Evolutionary conservation across 805 yeast species (phyloP), one percentile per base, ranked within the genome.

Genomic region (Priceomyces castillae): DNA sequence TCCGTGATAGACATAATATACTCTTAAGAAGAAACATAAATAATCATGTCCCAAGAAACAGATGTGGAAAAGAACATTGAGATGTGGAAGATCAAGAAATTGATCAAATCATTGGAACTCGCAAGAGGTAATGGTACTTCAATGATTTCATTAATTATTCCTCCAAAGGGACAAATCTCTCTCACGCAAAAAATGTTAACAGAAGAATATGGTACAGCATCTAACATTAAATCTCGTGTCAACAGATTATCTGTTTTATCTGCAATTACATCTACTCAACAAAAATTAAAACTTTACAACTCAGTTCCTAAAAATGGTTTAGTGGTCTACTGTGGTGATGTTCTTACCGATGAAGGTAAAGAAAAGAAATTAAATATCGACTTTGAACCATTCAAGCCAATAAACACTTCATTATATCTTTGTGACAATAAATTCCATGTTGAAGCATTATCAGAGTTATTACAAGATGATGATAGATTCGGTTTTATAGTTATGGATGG

Each of bases 401-500:
- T 94, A 70, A 94, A 94, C 74, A 94, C 99, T n/a, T 86, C 97
- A 15, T 64, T 71, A 49, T 94, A 94, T 64, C 69, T 90, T 56
- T 94, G 99, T 81, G 99, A 94, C 75, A 92, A 90, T 74, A 92
- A 92, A 66, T 94, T 94, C 77, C 99, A 94, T 66, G 95, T 96
- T 23, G 99, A 94, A 71, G 97, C 96, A 5, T 78, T 94, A 43
- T 79, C 95, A 37, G 99, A 94, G 71, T 78, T 94, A 60, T 76
- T 94, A 51, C 97, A 94, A 73, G 82, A 89, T 52, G 99, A 94
- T 69, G 97, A 95, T 65, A 82, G 86, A 68, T 94, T 92, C 57
- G 99, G 99, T 40, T 94, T 94, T 72, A 95, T 94, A 56, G 85
- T 94, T 58, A 94, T 94, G 99, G 99, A 94, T 71, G 99, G 99